Conservation (phyloP, 1,284 basidiomycete genomes). For the Lentinula novae-zelandiae region DNA sequence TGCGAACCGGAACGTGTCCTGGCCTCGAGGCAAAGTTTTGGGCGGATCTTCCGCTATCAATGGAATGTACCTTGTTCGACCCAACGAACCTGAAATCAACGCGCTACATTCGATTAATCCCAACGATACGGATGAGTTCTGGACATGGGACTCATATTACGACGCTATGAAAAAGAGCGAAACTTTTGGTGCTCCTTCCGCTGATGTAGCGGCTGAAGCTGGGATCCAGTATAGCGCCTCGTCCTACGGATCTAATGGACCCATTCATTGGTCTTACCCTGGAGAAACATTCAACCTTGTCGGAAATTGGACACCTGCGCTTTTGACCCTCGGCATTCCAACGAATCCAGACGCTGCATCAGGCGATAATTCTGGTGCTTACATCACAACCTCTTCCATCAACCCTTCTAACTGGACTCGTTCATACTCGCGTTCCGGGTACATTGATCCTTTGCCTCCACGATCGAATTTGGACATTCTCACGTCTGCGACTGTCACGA, state of each 20-base stretch:
- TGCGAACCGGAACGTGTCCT: constrained; percentile 34
- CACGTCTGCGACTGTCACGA: constrained; percentile 54
- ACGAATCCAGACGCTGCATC: constrained; percentile 40
- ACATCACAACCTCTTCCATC: constrained; percentile 60
- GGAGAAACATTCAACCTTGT: constrained; percentile 49
- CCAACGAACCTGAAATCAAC: constrained; percentile 43
- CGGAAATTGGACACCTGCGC: constrained; percentile 48
- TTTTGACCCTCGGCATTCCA: constrained; percentile 42
- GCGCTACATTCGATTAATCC: constrained; percentile 37
- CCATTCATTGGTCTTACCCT: constrained; percentile 44
- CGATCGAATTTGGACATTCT: constrained; percentile 64
- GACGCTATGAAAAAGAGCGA: constrained; percentile 44
- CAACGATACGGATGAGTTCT: constrained; percentile 27
- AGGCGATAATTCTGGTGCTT: constrained; percentile 48
- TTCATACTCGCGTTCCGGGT: constrained; percentile 65
- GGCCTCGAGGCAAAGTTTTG: constrained; percentile 64
- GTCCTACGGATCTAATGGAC: constrained; percentile 43
- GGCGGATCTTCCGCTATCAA: constrained; percentile 73
- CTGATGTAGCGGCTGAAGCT: constrained; percentile 29
- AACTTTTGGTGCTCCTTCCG: constrained; percentile 31
- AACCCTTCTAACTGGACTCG: constrained; percentile 65
- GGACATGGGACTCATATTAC: constrained; percentile 45
- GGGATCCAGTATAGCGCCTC: constrained; percentile 37
- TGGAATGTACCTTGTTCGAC: constrained; percentile 55
- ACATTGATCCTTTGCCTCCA: constrained; percentile 60